phyloP scores from a whole-genome alignment of 2,329 filamentous ascomycete species.

The Penicillium italicum region DNA sequence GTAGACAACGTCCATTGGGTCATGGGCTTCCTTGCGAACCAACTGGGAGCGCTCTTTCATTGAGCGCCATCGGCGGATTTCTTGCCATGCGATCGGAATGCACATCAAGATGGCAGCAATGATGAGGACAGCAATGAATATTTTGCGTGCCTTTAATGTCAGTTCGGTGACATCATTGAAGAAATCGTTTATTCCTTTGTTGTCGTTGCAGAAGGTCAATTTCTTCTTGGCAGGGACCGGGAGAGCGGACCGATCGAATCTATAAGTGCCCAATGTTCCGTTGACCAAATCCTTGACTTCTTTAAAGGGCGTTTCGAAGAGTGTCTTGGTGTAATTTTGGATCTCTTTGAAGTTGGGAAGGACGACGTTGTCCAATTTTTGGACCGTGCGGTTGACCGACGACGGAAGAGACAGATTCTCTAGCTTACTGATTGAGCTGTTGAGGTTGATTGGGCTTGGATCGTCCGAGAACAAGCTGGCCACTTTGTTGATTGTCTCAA shows the following conservation, averaged over 20 bases:
- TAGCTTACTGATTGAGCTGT: slow-evolving; percentile 61
- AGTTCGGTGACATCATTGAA: slow-evolving; percentile 69
- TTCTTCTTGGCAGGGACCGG: slow-evolving; percentile 78
- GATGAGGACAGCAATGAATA: slow-evolving; percentile 72
- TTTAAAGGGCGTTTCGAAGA: slow-evolving; percentile 76
- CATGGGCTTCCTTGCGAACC: slow-evolving; percentile 63
- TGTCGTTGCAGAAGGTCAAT: slow-evolving; percentile 83
- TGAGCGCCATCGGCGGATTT: slow-evolving; percentile 71
- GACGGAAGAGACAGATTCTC: slow-evolving; percentile 66
- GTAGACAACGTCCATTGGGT: slow-evolving; percentile 85
- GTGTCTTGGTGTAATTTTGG: slow-evolving; percentile 71
- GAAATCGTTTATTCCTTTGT: slow-evolving; percentile 76
- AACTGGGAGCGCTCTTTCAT: slow-evolving; percentile 68
- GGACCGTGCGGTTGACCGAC: slow-evolving; percentile 64
- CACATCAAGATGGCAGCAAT: slow-evolving; percentile 69
- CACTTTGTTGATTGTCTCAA: slow-evolving; percentile 55
- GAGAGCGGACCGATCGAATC: slow-evolving; percentile 73
- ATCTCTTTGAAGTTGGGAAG: slow-evolving; percentile 75
- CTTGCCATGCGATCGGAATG: slow-evolving; percentile 73
- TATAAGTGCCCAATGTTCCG: slow-evolving; percentile 66
- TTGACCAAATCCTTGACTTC: slow-evolving; percentile 72
- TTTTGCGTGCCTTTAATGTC: slow-evolving; percentile 64
- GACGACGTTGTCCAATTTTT: slow-evolving; percentile 71
- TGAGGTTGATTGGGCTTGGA: slow-evolving; percentile 62
- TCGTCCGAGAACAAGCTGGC: slow-evolving; percentile 48